Evolutionary conservation across 2,329 filamentous ascomycete genomes (phyloP), one percentile per base, ranked within the genome.

Genomic region (Claviceps pazoutovae): DNA sequence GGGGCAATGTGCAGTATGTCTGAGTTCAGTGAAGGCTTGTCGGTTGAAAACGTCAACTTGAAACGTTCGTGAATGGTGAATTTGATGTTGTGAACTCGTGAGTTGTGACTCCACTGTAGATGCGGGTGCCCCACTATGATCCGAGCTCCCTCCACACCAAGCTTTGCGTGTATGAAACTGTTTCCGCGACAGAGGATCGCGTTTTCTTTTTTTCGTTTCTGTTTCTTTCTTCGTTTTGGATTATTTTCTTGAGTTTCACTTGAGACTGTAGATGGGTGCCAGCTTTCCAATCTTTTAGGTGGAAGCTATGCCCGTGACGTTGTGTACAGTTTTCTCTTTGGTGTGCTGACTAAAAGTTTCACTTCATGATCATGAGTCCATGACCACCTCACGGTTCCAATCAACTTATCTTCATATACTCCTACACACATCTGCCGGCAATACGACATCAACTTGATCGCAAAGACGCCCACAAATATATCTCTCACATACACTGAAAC

Each of bases 321-420:
- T 13, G n/a, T 4, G 14, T 6, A 7, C 13, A 19, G 37, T 17
- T n/a, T 13, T 13, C 30, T 38, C 5, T n/a, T 13, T 7, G 46
- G 17, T 38, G 13, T 50, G 49, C 49, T 50, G 49, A 50, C 49
- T 50, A 46, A 50, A 50, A 19, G 9, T 11, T 34, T 34, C 30
- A 11, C 14, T 30, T 4, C 26, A 46, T 46, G 26, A 36, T 9
- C 4, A 21, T n/a, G n/a, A n/a, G n/a, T n/a, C n/a, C n/a, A n/a
- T 34, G 4, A 38, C 46, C 46, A 37, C 17, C 17, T 34, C 30
- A 34, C 9, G 30, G 30, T 34, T 34, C 30, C 30, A 34, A 34
- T 11, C 30, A 34, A 34, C 30, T 34, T 3, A 34, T 34, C 9
- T 11, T 4, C 9, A 34, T 34, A 11, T 26, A 21, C 5, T 36